These are phyloP conservation scores for Gnomoniopsis sp. DNA, from an alignment of 2,329 filamentous ascomycete genomes.

Conservation along the genomic window DNA sequence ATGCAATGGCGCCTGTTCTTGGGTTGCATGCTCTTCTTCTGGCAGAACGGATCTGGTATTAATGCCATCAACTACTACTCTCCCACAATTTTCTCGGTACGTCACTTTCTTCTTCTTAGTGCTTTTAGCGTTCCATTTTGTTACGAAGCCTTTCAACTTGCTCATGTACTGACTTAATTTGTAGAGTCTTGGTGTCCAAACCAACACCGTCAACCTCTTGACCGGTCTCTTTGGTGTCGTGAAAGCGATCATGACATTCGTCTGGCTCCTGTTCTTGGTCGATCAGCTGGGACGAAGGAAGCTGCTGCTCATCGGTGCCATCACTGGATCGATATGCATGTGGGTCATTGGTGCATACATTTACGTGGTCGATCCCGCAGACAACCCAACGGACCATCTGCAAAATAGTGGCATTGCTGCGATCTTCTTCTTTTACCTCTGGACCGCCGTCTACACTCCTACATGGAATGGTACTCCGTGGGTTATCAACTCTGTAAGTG, in stretches of 20 bases:
- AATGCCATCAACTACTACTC: conserved; percentile 29
- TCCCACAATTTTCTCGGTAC: conserved; percentile 52
- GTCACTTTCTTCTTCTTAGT: conserved; percentile 46
- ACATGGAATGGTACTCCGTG: conserved; percentile 73
- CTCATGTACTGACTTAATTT: conserved; percentile 48
- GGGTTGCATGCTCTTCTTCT: conserved; percentile 62
- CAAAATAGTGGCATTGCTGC: conserved; percentile 50
- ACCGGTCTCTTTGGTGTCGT: conserved; percentile 77
- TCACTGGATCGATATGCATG: conserved; percentile 58
- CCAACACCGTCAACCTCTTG: conserved; percentile 47
- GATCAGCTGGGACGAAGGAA: conserved; percentile 55
- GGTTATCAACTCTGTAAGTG: conserved; percentile 58
- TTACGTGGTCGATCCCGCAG: conserved; percentile 40
- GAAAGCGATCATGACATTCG: conserved; percentile 64
- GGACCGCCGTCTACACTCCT: conserved; percentile 69
- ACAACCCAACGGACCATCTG: conserved; percentile 27
- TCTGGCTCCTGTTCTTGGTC: conserved; percentile 68
- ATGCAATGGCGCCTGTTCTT: conserved; percentile 60
- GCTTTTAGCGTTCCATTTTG: conserved; percentile 20
- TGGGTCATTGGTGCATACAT: conserved; percentile 63
- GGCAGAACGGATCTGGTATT: conserved; percentile 59
- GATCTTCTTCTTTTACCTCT: conserved; percentile 71
- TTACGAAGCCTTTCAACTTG: background rate
- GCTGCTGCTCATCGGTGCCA: conserved; percentile 62
- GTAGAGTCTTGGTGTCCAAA: conserved; percentile 45